Evolutionary conservation across 176 grass and related monocot genomes (phyloP).

Genomic region (Rhynchospora tenuis): DNA sequence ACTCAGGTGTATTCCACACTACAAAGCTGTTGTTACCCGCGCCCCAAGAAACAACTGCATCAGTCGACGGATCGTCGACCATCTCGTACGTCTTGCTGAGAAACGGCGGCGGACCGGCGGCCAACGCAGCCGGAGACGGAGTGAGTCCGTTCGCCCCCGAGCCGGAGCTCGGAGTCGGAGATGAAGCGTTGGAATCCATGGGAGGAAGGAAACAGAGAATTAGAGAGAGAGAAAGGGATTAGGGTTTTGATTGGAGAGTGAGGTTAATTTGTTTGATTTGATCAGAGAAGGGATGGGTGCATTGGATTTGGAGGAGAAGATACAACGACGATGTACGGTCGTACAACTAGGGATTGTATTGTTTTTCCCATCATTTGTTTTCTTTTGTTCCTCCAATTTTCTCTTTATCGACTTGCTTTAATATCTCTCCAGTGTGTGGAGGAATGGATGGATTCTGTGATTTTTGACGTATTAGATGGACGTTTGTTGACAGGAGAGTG

Average conservation of each 20-base stretch:
- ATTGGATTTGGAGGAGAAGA: neutral
- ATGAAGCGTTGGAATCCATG: conserved; percentile 18
- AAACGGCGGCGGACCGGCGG: conserved; percentile 56
- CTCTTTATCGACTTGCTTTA: neutral
- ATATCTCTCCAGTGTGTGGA: neutral
- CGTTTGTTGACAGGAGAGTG: neutral
- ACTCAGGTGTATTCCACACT: conserved; percentile 88
- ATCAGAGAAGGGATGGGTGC: neutral
- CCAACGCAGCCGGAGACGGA: neutral
- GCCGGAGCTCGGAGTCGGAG: neutral
- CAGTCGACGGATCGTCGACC: conserved; percentile 78
- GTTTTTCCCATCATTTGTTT: too few species aligned
- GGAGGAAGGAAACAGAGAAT: too few species aligned
- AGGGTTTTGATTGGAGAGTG: neutral
- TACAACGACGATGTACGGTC: neutral
- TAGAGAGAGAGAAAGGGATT: neutral
- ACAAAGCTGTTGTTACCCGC: conserved; percentile 79
- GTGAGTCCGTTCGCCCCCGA: conserved; percentile 11
- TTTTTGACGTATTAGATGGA: too few species aligned
- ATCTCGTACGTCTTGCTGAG: conserved; percentile 90
- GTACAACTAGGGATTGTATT: neutral
- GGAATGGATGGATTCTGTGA: neutral
- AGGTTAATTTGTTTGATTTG: neutral
- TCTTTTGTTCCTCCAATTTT: neutral
- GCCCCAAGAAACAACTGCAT: conserved; percentile 66